phyloP scores from a whole-genome alignment of 2,329 filamentous ascomycete species.

The Ceratocystis eucalypticola region DNA sequence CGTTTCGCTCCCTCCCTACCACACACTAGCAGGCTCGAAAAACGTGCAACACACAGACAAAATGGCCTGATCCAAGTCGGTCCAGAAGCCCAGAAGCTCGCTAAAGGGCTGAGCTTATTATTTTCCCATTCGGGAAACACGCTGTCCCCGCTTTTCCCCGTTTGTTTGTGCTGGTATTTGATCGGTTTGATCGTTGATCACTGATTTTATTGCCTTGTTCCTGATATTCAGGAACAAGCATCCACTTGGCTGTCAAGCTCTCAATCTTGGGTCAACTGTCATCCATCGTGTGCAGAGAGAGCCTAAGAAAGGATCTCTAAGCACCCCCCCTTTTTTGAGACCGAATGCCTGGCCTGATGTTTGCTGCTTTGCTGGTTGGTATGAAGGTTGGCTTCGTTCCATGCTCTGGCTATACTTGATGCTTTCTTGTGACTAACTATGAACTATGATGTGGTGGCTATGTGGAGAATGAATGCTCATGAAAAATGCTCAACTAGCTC shows the following conservation, averaged over 20 bases:
- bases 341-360: too few relatives aligned
- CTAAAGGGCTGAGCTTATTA: not conserved
- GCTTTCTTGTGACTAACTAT: not conserved
- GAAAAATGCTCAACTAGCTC: not conserved
- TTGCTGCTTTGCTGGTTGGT: too few relatives aligned
- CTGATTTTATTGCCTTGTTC: not conserved
- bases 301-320: not conserved
- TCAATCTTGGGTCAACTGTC: not conserved
- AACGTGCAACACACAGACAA: slow-evolving; percentile 15
- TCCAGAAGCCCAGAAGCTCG: slow-evolving; percentile 4
- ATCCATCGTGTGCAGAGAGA: not conserved
- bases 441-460: not conserved
- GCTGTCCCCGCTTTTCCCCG: not conserved
- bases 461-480: not conserved
- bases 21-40: slow-evolving; percentile 2
- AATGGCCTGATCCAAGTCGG: slow-evolving; percentile 15
- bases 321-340: not conserved
- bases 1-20: not conserved
- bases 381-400: not conserved
- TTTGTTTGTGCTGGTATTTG: not conserved
- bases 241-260: not conserved
- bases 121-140: not conserved
- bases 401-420: not conserved
- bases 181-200: not conserved
- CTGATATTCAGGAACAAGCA: slow-evolving; percentile 2